Percentiles rank a stretch among this genome's conserved stretches.
phyloP scores from a whole-genome alignment of 768 basidiomycete species.

The Amanita muscaria region DNA sequence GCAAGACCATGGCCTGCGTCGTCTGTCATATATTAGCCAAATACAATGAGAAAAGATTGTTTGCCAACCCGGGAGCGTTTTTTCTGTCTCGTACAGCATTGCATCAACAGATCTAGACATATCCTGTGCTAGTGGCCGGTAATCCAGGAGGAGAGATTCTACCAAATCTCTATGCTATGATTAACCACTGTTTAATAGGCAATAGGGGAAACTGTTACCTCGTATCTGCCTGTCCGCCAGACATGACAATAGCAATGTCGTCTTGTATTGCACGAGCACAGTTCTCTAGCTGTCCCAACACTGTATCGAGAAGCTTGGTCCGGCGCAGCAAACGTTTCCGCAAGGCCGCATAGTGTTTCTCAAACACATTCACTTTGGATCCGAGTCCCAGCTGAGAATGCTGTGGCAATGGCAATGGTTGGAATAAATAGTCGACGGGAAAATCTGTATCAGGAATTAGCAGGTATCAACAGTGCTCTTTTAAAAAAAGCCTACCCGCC shows the following conservation, averaged over 20 bases:
- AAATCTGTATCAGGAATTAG: constrained; percentile 1
- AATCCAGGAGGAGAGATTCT: constrained; percentile 32
- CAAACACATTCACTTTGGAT: constrained; percentile 39
- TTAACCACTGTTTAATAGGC: constrained; percentile 3
- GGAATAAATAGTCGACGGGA: constrained; percentile 32
- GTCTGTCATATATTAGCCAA: not conserved
- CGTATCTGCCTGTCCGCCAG: constrained; percentile 31
- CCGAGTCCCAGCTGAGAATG: constrained; percentile 30
- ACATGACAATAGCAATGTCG: constrained; percentile 44
- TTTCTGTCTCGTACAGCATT: constrained; percentile 30
- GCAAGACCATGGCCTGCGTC: not conserved
- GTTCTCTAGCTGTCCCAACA: constrained; percentile 50
- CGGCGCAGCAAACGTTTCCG: constrained; percentile 59
- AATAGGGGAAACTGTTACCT: constrained; percentile 28
- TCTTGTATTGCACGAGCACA: constrained; percentile 48
- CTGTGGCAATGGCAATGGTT: constrained; percentile 38
- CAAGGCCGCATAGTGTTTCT: constrained; percentile 51
- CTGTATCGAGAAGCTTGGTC: constrained; percentile 49
- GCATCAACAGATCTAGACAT: constrained; percentile 34
- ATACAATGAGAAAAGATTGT: not conserved
- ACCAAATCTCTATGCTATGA: constrained; percentile 28
- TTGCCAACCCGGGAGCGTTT: constrained; percentile 16
- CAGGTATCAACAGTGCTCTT: not conserved
- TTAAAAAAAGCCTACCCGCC: constrained; percentile 16
- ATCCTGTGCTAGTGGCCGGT: constrained; percentile 42